phyloP scores from a whole-genome alignment of 352 stramenopile species.

The Phytopythium mirpurense region DNA sequence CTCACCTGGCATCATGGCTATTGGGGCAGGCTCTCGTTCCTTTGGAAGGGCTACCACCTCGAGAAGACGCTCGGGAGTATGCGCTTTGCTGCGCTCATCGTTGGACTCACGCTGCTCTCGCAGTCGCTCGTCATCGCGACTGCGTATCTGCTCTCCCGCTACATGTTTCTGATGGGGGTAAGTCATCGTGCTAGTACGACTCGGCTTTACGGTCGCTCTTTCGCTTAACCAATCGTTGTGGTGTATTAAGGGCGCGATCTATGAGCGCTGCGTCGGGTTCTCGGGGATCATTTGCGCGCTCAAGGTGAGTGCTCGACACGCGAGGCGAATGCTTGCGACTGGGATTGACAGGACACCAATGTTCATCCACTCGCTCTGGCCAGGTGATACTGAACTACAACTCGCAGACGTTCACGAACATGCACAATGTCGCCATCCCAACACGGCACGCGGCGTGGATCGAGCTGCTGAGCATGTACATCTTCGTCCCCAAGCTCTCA shows the following conservation, averaged over 20 bases:
- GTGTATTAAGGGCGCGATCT: slow-evolving; percentile 20
- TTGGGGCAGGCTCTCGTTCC: slow-evolving; percentile 51
- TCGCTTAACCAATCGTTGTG: background rate
- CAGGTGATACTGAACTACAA: slow-evolving; percentile 80
- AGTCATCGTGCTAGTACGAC: background rate
- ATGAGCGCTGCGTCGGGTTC: slow-evolving; percentile 75
- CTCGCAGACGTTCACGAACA: slow-evolving; percentile 44
- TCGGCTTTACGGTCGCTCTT: too few species aligned
- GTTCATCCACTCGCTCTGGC: too few species aligned
- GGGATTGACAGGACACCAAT: too few species aligned
- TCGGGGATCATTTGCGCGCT: slow-evolving; percentile 74
- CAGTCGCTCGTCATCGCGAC: slow-evolving; percentile 26
- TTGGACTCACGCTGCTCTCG: slow-evolving; percentile 50
- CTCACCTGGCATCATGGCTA: slow-evolving; percentile 1
- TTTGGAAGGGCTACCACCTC: slow-evolving; percentile 84
- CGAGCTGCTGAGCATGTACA: slow-evolving; percentile 82
- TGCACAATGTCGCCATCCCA: slow-evolving; percentile 71
- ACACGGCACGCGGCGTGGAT: slow-evolving; percentile 87
- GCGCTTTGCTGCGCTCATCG: slow-evolving; percentile 41
- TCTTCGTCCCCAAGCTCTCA: slow-evolving; percentile 73
- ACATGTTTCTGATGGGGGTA: slow-evolving; percentile 13
- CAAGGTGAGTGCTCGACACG: slow-evolving; percentile 52
- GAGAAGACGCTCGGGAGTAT: slow-evolving; percentile 46
- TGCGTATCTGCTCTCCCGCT: slow-evolving; percentile 13
- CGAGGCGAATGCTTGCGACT: background rate